Evolutionary conservation across 805 yeast species (phyloP).

Genomic region (Metschnikowia lachancei): DNA sequence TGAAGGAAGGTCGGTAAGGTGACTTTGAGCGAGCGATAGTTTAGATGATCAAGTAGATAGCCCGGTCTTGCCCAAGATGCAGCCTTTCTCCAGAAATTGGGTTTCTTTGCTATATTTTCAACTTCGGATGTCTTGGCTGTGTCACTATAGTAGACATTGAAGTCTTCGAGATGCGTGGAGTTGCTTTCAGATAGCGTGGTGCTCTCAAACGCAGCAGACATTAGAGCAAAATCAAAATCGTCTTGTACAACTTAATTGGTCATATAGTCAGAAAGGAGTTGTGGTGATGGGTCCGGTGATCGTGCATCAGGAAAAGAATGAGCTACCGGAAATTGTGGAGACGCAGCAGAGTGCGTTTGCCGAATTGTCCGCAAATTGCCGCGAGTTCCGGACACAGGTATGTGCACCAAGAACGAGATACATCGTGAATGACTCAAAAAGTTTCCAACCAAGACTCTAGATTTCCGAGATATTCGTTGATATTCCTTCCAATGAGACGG

Average conservation of each 20-base stretch:
- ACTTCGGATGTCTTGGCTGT: background rate
- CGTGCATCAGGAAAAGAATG: background rate
- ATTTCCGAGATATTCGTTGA: conserved; percentile 20
- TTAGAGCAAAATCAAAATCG: background rate
- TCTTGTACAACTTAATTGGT: background rate
- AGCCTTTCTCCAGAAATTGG: conserved; percentile 2
- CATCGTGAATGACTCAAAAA: background rate
- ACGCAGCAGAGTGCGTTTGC: background rate
- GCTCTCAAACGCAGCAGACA: background rate
- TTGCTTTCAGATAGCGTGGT: background rate
- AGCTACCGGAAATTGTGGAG: background rate
- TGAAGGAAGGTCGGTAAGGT: conserved; percentile 28
- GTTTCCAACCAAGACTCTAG: conserved; percentile 11
- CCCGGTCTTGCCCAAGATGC: conserved; percentile 21
- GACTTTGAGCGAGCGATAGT: conserved; percentile 25
- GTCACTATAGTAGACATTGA: conserved; percentile 1
- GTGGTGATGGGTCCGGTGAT: background rate
- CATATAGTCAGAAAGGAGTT: background rate
- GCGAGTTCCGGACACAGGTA: background rate
- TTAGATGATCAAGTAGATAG: conserved; percentile 27
- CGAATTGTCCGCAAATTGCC: background rate
- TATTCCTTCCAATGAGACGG: conserved; percentile 29
- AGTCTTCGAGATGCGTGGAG: background rate
- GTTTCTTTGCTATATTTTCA: background rate
- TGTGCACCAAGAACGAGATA: background rate